Percentiles rank a stretch among this genome's conserved stretches.
Evolutionary conservation across 352 stramenopile species (phyloP).

Genomic region (Stramenopiles sp.): DNA sequence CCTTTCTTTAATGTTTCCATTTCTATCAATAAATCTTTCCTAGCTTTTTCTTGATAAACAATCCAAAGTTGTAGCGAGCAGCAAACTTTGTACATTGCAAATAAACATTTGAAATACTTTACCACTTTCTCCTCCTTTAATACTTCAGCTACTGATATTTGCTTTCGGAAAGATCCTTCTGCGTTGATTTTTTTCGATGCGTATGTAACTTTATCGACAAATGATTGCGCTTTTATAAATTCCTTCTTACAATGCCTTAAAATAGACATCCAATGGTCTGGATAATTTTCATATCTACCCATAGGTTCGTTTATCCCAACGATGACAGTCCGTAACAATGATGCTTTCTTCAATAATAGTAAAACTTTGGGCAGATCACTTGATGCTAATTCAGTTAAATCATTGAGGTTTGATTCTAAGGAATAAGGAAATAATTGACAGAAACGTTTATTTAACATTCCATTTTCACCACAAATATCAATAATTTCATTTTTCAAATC

Average conservation of each 20-base stretch:
- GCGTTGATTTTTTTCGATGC: neutral
- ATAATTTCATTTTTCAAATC: neutral
- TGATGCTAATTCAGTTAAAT: neutral
- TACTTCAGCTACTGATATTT: neutral
- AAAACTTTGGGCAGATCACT: neutral
- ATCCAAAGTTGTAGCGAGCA: neutral
- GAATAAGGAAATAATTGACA: neutral
- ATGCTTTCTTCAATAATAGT: neutral
- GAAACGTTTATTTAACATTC: neutral
- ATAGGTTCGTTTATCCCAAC: neutral
- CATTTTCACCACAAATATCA: neutral
- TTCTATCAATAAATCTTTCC: neutral
- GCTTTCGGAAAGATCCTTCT: neutral
- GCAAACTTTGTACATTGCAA: neutral
- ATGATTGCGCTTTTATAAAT: neutral
- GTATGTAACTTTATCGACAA: neutral
- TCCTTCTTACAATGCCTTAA: neutral
- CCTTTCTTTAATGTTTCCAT: neutral
- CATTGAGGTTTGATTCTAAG: neutral
- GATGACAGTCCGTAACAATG: neutral
- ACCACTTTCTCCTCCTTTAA: neutral
- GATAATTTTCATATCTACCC: neutral
- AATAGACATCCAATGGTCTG: neutral
- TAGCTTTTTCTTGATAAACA: neutral
- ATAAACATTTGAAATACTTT: neutral